A percentile compares a stretch with the other conserved stretches of the same genome.
phyloP scores from a whole-genome alignment of 345 rosid genomes.

The Combretum micranthum region DNA sequence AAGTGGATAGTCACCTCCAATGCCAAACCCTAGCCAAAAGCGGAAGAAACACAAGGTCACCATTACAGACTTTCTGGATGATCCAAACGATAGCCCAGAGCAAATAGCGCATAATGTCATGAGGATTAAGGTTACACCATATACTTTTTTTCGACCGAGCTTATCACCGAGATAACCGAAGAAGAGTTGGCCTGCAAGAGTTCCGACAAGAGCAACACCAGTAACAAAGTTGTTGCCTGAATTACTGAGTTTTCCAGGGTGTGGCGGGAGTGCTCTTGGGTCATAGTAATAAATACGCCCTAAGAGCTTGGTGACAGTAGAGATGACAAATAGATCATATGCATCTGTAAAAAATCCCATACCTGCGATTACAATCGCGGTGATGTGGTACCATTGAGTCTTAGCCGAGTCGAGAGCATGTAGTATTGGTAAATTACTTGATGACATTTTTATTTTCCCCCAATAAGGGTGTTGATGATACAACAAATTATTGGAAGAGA shows the following conservation, averaged over 20 bases:
- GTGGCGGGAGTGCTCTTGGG: not conserved
- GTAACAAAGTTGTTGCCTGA: constrained; percentile 24
- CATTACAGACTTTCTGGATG: constrained; percentile 26
- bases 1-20: constrained; percentile 75
- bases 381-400: constrained; percentile 54
- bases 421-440: constrained; percentile 25
- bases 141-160: constrained; percentile 50
- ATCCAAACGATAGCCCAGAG: constrained; percentile 55
- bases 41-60: constrained; percentile 56
- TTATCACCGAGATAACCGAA: constrained; percentile 66
- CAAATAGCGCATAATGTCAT: constrained; percentile 46
- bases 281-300: constrained; percentile 55
- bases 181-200: constrained; percentile 41
- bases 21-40: constrained; percentile 74
- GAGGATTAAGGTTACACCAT: constrained; percentile 47
- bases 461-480: too few species aligned
- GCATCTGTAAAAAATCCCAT: constrained; percentile 79
- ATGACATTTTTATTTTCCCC: not conserved
- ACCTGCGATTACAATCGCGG: constrained; percentile 55
- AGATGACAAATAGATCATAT: constrained; percentile 60
- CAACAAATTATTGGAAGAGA: too few species aligned
- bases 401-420: constrained; percentile 46
- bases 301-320: constrained; percentile 44
- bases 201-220: constrained; percentile 51
- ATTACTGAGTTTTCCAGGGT: constrained; percentile 31